These are phyloP conservation scores for Euphorbia peplus DNA, from an alignment of 345 rosid species.

Conservation along the genomic window DNA sequence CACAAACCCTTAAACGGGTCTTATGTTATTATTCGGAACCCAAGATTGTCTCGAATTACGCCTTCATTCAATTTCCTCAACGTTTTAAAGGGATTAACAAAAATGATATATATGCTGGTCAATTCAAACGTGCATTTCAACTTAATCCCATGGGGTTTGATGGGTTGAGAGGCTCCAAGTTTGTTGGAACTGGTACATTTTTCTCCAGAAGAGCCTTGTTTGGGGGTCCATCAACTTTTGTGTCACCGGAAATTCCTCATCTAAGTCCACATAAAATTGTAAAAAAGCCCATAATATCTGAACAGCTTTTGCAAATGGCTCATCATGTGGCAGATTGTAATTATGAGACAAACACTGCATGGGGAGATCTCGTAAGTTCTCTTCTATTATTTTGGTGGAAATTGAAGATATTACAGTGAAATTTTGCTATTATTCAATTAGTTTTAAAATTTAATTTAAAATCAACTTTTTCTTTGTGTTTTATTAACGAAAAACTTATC, in stretches of 20 bases:
- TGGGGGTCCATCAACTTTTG: conserved; percentile 36
- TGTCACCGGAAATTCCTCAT: conserved; percentile 34
- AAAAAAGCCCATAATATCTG: conserved; percentile 27
- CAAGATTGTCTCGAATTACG: conserved; percentile 19
- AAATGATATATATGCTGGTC: conserved; percentile 52
- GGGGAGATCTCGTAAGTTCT: conserved; percentile 58
- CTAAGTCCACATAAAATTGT: conserved; percentile 26
- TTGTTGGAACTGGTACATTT: conserved; percentile 61
- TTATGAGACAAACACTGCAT: conserved; percentile 48
- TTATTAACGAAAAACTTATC: no score
- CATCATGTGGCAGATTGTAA: conserved; percentile 46
- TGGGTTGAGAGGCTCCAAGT: conserved; percentile 43
- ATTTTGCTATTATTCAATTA: not conserved
- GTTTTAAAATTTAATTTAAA: no score
- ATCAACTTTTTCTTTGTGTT: no score
- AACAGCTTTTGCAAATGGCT: conserved; percentile 36
- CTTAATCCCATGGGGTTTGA: conserved; percentile 48
- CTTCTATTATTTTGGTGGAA: no score
- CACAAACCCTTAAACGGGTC: conserved; percentile 44
- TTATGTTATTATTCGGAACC: conserved; percentile 54
- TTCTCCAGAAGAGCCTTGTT: conserved; percentile 54
- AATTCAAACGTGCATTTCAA: conserved; percentile 33
- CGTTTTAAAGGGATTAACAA: conserved; percentile 46
- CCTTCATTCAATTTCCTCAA: conserved; percentile 71
- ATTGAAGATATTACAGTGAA: no score